A percentile compares a stretch with the other conserved stretches of the same genome.
Evolutionary conservation across 768 basidiomycete species (phyloP).

Genomic region (Boletus subcaerulescens): DNA sequence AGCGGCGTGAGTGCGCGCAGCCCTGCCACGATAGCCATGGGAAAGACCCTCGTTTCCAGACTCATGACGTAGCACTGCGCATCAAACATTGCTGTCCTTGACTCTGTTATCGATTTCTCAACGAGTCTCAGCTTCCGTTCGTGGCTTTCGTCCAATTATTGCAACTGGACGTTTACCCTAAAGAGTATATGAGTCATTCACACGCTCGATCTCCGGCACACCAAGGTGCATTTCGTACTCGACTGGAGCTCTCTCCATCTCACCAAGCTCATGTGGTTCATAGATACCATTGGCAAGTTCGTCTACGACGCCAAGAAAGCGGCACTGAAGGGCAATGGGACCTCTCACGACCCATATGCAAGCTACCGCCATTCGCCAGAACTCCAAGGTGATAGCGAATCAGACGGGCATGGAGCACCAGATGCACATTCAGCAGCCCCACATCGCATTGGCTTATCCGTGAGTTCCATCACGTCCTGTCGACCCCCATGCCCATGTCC

Average conservation of each 20-base stretch:
- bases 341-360: constrained; percentile 1
- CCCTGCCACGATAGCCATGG: no score
- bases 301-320: constrained; percentile 11
- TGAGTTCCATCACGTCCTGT: constrained; percentile 12
- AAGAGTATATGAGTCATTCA: constrained; percentile 6
- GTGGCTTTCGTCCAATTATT: no score
- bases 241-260: background rate
- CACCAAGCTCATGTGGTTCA: constrained; percentile 7
- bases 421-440: background rate
- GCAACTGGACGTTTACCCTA: no score
- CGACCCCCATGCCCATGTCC: background rate
- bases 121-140: no score
- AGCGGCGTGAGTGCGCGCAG: no score
- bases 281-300: constrained; percentile 4
- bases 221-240: constrained; percentile 9
- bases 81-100: no score
- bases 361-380: background rate
- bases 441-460: constrained; percentile 1
- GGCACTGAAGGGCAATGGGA: background rate
- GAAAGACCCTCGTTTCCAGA: no score
- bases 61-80: no score
- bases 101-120: no score
- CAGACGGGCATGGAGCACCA: background rate
- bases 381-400: constrained; percentile 14
- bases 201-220: constrained; percentile 1